Evolutionary conservation across 2,329 filamentous ascomycete species (phyloP).

Genomic region (Aspergillus niger): DNA sequence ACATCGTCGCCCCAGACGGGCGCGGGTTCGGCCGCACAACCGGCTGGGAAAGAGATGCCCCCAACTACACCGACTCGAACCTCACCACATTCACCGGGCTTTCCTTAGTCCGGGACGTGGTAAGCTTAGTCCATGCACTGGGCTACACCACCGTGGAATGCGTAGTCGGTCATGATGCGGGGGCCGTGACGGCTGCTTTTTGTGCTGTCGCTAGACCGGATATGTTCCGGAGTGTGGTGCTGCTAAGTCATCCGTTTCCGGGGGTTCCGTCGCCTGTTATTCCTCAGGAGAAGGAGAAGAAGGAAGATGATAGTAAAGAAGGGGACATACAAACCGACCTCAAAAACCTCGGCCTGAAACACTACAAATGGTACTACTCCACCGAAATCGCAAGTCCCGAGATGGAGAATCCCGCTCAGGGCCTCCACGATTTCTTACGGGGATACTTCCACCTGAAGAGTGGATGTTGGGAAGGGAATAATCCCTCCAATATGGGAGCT

Average conservation of each 20-base stretch:
- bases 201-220: conserved; percentile 65
- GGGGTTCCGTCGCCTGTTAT: conserved; percentile 9
- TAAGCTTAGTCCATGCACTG: conserved; percentile 62
- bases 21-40: conserved; percentile 68
- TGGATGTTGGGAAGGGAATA: conserved; percentile 59
- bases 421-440: conserved; percentile 62
- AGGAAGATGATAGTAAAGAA: conserved; percentile 18
- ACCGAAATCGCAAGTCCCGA: conserved; percentile 38
- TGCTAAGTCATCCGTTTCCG: conserved; percentile 67
- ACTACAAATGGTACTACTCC: conserved; percentile 66
- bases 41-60: conserved; percentile 55
- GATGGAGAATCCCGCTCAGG: conserved; percentile 46
- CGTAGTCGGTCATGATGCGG: conserved; percentile 68
- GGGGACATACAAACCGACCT: conserved; percentile 60
- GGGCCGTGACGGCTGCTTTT: conserved; percentile 61
- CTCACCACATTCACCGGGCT: conserved; percentile 60
- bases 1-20: conserved; percentile 68
- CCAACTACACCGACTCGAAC: conserved; percentile 54
- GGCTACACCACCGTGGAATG: conserved; percentile 61
- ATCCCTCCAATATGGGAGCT: conserved; percentile 47
- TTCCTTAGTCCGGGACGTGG: conserved; percentile 62
- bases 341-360: conserved; percentile 59
- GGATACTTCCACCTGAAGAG: conserved; percentile 71
- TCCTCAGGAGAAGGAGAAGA: conserved; percentile 9
- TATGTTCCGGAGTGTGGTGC: conserved; percentile 62